Conservation (phyloP, 345 rosid species). For the Eucalyptus curtisii region DNA sequence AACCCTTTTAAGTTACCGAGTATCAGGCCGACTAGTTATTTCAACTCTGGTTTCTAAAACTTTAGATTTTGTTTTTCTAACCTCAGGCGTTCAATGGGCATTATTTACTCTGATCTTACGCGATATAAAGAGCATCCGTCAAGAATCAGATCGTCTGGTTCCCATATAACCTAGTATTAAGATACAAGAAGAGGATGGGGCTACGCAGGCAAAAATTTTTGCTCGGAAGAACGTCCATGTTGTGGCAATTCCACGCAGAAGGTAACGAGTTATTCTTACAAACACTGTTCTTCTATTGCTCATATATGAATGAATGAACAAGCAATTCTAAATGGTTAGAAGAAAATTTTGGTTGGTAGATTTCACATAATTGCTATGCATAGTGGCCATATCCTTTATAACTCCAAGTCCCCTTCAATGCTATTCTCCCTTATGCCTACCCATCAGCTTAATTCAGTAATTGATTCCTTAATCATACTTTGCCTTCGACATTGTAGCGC, state of each 20-base stretch:
- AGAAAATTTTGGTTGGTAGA: not conserved
- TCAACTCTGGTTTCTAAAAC: not conserved
- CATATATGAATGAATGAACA: rapidly evolving
- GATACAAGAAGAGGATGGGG: not conserved
- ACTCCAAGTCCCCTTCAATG: not conserved
- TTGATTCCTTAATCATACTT: not conserved
- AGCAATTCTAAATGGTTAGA: not conserved
- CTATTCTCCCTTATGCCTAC: not conserved
- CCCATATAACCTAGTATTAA: not conserved
- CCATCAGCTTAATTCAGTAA: not conserved
- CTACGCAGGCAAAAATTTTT: not conserved
- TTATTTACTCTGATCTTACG: no score
- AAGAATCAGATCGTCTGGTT: no score
- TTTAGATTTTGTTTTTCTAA: not conserved
- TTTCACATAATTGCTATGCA: not conserved
- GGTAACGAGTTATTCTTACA: not conserved
- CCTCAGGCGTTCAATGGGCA: not conserved
- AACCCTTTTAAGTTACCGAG: not conserved
- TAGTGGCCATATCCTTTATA: not conserved
- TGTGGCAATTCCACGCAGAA: not conserved
- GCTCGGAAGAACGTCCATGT: not conserved
- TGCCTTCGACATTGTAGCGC: not conserved
- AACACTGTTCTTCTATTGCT: not conserved
- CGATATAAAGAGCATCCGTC: no score
- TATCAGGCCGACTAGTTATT: not conserved